Evolutionary conservation across 306 rosid species (phyloP).

Genomic region (Sicyos baderoa): DNA sequence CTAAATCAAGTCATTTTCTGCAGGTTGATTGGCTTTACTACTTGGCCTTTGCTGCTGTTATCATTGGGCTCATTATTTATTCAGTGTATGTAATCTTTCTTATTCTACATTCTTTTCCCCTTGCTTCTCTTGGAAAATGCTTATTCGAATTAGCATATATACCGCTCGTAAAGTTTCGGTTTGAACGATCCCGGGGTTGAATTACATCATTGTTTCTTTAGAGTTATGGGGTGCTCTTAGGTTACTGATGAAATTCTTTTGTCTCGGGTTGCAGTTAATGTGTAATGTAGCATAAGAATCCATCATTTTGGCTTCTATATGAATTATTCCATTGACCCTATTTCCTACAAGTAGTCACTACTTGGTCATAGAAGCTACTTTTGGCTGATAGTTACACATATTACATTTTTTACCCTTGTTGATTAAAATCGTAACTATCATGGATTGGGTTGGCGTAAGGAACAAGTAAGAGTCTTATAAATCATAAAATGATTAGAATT

Average conservation of each 20-base stretch:
- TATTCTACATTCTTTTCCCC: conserved; percentile 1
- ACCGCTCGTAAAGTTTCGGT: neutral
- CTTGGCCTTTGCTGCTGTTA: conserved; percentile 70
- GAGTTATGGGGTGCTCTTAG: neutral
- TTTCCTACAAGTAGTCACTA: too few relatives aligned
- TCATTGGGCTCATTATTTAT: conserved; percentile 64
- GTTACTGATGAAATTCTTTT: neutral
- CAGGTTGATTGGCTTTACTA: conserved; percentile 98
- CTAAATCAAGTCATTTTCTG: conserved; percentile 15
- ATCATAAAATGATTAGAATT: too few relatives aligned
- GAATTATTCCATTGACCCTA: too few relatives aligned
- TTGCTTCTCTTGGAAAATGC: neutral
- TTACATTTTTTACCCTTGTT: neutral
- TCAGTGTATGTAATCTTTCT: conserved; percentile 51
- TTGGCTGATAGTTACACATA: too few relatives aligned
- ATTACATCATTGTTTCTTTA: neutral
- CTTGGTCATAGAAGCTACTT: too few relatives aligned
- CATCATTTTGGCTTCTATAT: too few relatives aligned
- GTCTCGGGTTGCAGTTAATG: too few relatives aligned
- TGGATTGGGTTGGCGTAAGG: too few relatives aligned
- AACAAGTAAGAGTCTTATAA: too few relatives aligned
- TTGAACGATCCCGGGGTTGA: neutral
- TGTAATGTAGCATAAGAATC: too few relatives aligned
- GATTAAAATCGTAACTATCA: neutral
- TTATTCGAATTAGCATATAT: neutral